Evolutionary conservation across 129 eudicot species (phyloP).

Genomic region (Gnaphalium uliginosum): DNA sequence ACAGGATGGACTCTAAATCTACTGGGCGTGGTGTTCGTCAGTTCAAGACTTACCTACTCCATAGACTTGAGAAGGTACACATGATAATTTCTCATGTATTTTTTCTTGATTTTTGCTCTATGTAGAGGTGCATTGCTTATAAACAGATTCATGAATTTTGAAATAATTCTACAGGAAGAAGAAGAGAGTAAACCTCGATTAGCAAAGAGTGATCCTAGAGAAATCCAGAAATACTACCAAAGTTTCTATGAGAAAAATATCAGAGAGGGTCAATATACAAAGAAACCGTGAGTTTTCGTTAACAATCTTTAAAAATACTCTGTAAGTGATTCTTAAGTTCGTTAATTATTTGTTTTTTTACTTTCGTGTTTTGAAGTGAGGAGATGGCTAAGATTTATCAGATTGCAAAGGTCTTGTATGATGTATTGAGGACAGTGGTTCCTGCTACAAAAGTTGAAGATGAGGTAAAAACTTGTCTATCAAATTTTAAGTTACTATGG

Average conservation of each 20-base stretch:
- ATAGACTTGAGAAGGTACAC: slow-evolving; percentile 73
- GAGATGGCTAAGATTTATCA: slow-evolving; percentile 91
- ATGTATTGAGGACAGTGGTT: slow-evolving; percentile 80
- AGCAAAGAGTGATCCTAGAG: slow-evolving; percentile 69
- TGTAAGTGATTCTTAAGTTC: slow-evolving; percentile 1
- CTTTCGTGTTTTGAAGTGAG: slow-evolving; percentile 57
- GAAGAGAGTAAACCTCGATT: slow-evolving; percentile 49
- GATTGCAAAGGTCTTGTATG: slow-evolving; percentile 90
- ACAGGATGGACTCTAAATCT: slow-evolving; percentile 78
- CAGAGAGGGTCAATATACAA: slow-evolving; percentile 76
- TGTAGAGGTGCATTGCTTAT: not conserved
- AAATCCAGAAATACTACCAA: slow-evolving; percentile 86
- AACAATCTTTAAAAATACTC: slow-evolving; percentile 5
- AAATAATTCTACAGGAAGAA: slow-evolving; percentile 66
- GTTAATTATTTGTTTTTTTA: slow-evolving; percentile 16
- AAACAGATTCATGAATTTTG: slow-evolving; percentile 5
- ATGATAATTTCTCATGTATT: slow-evolving; percentile 5
- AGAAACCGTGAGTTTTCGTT: slow-evolving; percentile 68
- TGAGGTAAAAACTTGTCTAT: slow-evolving; percentile 50
- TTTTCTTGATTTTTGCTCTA: not conserved
- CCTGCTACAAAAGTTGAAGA: slow-evolving; percentile 60
- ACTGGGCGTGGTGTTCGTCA: slow-evolving; percentile 94
- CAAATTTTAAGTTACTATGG: slow-evolving; percentile 7
- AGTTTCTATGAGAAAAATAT: slow-evolving; percentile 68
- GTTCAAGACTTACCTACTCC: slow-evolving; percentile 86